phyloP scores from a whole-genome alignment of 176 grass and related monocot species.

The Themeda triandra region DNA sequence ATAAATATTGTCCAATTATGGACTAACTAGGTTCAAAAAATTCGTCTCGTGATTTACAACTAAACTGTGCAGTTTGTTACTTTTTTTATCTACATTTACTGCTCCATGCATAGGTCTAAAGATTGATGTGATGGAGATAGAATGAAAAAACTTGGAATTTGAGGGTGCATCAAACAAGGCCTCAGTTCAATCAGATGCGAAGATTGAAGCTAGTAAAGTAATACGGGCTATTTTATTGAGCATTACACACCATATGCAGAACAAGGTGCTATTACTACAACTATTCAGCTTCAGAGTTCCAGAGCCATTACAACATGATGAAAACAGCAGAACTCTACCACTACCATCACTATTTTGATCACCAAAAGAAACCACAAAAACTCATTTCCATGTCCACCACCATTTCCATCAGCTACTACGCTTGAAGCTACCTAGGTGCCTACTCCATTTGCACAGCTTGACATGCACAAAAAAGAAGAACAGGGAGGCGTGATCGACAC shows the following conservation, averaged over 20 bases:
- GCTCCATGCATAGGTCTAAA: too few species aligned
- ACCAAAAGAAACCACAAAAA: background rate
- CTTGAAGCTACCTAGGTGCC: background rate
- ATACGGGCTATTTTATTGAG: slow-evolving; percentile 28
- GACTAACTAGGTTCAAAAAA: too few species aligned
- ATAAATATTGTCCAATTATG: too few species aligned
- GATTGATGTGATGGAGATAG: too few species aligned
- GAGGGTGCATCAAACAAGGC: too few species aligned
- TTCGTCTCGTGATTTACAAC: too few species aligned
- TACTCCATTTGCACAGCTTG: background rate
- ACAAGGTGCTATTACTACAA: background rate
- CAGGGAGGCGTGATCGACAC: background rate
- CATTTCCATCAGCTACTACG: background rate
- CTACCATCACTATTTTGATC: background rate
- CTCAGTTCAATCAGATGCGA: too few species aligned
- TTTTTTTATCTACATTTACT: too few species aligned
- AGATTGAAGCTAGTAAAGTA: background rate
- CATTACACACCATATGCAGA: slow-evolving; percentile 9
- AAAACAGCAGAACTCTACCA: background rate
- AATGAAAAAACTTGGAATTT: too few species aligned
- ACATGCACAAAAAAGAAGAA: background rate
- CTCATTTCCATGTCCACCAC: background rate
- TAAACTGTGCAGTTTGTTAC: too few species aligned
- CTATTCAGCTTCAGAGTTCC: slow-evolving; percentile 1
- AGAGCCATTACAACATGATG: background rate